Conservation (phyloP, 1,139 yeast genomes). For the Hansenula lynferdii region DNA sequence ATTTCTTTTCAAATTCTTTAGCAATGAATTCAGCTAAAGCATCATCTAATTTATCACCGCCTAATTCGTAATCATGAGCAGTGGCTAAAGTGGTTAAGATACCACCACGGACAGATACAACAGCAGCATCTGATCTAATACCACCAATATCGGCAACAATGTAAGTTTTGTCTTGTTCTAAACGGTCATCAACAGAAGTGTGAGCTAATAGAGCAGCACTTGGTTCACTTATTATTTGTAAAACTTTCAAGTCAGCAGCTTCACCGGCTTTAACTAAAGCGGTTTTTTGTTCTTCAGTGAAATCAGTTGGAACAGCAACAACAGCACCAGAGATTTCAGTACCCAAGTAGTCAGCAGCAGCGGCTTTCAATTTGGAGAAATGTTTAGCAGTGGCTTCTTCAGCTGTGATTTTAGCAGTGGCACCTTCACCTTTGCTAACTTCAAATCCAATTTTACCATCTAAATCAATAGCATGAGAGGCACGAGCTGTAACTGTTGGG, state of each 20-base stretch:
- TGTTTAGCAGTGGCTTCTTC: conserved; percentile 84
- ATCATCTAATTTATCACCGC: conserved; percentile 84
- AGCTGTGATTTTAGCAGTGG: conserved; percentile 48
- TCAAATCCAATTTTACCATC: conserved; percentile 71
- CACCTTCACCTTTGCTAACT: conserved; percentile 41
- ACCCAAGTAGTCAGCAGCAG: conserved; percentile 94
- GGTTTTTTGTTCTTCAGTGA: conserved; percentile 65
- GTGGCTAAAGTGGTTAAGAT: conserved; percentile 86
- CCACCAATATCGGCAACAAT: conserved; percentile 98
- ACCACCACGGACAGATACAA: conserved; percentile 91
- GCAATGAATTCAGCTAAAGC: conserved; percentile 82
- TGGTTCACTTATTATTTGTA: conserved; percentile 92
- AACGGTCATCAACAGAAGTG: conserved; percentile 45
- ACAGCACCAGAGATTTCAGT: conserved; percentile 77
- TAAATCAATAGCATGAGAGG: conserved; percentile 71
- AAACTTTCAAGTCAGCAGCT: conserved; percentile 71
- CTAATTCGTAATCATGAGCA: conserved; percentile 75
- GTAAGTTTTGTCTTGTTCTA: conserved; percentile 69
- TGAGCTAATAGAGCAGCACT: conserved; percentile 83
- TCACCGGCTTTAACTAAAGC: conserved; percentile 59
- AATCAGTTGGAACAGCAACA: conserved; percentile 88
- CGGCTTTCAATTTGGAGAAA: conserved; percentile 71
- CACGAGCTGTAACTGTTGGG: conserved; percentile 50
- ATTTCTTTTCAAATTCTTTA: conserved; percentile 90
- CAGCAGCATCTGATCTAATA: conserved; percentile 93